Percentiles rank a stretch among this genome's conserved stretches.
Evolutionary conservation across 345 rosid species (phyloP).

Genomic region (Capsella bursapastoris): DNA sequence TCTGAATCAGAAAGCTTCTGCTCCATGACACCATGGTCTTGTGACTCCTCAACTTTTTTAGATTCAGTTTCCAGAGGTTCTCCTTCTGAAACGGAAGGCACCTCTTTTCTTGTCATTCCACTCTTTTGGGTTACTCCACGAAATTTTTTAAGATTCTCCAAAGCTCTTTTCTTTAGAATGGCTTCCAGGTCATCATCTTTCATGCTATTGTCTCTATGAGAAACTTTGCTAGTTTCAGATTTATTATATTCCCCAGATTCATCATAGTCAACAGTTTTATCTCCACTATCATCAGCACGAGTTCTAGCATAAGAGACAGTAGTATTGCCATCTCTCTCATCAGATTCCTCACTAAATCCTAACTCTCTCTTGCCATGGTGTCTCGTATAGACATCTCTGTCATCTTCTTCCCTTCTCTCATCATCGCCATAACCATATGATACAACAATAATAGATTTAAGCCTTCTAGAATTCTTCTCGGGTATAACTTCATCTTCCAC

Average conservation of each 20-base stretch:
- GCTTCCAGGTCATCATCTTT: slow-evolving; percentile 63
- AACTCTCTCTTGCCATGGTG: slow-evolving; percentile 44
- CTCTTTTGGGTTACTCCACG: slow-evolving; percentile 48
- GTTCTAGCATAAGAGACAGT: slow-evolving; percentile 35
- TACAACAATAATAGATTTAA: slow-evolving; percentile 66
- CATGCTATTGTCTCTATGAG: slow-evolving; percentile 32
- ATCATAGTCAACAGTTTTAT: slow-evolving; percentile 38
- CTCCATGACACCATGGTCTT: slow-evolving; percentile 27
- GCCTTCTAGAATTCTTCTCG: slow-evolving; percentile 49
- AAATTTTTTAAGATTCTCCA: slow-evolving; percentile 75
- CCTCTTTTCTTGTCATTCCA: slow-evolving; percentile 36
- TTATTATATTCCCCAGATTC: slow-evolving; percentile 23
- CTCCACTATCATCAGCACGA: slow-evolving; percentile 32
- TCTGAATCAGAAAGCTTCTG: slow-evolving; percentile 26
- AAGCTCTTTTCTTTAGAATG: slow-evolving; percentile 68
- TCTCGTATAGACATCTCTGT: slow-evolving; percentile 60
- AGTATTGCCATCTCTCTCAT: slow-evolving; percentile 46
- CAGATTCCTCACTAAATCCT: slow-evolving; percentile 47
- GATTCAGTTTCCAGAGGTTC: slow-evolving; percentile 39
- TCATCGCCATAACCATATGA: slow-evolving; percentile 40
- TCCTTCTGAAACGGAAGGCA: slow-evolving; percentile 29
- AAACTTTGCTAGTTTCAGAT: slow-evolving; percentile 41
- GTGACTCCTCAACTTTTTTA: slow-evolving; percentile 26
- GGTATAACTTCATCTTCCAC: slow-evolving; percentile 46
- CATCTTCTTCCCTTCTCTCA: slow-evolving; percentile 58